Conservation (phyloP, 192 early-diverging fungal genomes). For the Coemansia sp. region DNA sequence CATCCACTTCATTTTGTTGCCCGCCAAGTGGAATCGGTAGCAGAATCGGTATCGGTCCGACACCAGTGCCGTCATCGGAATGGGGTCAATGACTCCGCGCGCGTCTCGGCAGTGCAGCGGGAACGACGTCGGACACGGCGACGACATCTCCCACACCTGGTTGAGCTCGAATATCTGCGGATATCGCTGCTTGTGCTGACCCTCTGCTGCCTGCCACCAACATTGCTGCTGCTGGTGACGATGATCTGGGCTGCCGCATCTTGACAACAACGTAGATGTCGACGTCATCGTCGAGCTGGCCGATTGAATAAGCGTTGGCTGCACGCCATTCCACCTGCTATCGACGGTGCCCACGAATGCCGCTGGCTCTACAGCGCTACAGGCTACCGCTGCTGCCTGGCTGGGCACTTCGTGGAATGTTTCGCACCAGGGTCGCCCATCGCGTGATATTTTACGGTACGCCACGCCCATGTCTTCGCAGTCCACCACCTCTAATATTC, state of each 20-base stretch:
- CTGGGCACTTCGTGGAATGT: conserved; percentile 34
- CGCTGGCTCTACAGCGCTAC: background rate
- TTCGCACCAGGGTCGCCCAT: conserved; percentile 32
- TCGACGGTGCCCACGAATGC: background rate
- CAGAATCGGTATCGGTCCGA: conserved; percentile 53
- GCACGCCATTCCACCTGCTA: background rate
- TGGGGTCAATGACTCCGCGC: conserved; percentile 42
- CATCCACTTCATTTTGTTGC: conserved; percentile 49
- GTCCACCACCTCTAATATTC: conserved; percentile 31
- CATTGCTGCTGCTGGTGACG: background rate
- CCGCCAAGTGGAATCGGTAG: conserved; percentile 47
- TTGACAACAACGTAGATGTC: background rate
- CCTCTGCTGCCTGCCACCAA: conserved; percentile 7
- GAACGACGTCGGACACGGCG: conserved; percentile 36
- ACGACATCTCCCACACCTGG: conserved; percentile 51
- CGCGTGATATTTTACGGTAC: conserved; percentile 32
- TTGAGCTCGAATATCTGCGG: conserved; percentile 19
- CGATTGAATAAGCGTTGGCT: background rate
- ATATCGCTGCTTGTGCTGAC: background rate
- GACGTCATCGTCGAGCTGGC: background rate
- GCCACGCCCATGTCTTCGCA: conserved; percentile 20
- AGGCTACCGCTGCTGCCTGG: background rate
- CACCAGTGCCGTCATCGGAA: conserved; percentile 48
- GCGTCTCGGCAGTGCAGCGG: conserved; percentile 54
- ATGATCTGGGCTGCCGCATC: background rate